Evolutionary conservation across 2,329 filamentous ascomycete genomes (phyloP).

Genomic region (Gaeumannomyces tritici): DNA sequence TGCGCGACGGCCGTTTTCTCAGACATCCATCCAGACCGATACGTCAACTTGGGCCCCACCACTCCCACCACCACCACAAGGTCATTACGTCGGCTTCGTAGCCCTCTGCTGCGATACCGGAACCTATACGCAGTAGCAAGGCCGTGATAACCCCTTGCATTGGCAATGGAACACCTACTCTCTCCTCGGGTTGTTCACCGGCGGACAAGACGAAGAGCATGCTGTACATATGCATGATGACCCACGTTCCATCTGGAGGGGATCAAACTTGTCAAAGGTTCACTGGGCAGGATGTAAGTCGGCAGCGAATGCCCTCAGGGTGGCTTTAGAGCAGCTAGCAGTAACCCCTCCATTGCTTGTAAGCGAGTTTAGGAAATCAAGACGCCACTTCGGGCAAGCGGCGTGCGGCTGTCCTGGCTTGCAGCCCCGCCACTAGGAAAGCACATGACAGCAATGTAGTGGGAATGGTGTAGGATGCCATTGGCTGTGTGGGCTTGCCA

Average conservation of each 20-base stretch:
- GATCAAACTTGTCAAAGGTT: background rate
- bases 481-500: background rate
- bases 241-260: background rate
- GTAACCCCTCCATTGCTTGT: too few species aligned
- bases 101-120: background rate
- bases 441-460: background rate
- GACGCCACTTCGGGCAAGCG: background rate
- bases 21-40: too few species aligned
- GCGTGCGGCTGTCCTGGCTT: background rate
- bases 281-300: too few species aligned
- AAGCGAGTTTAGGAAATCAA: background rate
- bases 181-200: background rate
- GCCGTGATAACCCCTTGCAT: too few species aligned
- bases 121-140: background rate
- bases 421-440: background rate
- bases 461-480: background rate
- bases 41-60: background rate
- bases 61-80: background rate
- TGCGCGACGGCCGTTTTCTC: too few species aligned
- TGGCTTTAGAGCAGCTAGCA: too few species aligned
- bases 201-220: background rate
- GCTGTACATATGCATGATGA: background rate
- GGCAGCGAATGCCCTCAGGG: too few species aligned
- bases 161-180: too few species aligned
- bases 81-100: background rate